Conservation (phyloP, 2,329 filamentous ascomycete species). For the Microcyclospora pomicola region DNA sequence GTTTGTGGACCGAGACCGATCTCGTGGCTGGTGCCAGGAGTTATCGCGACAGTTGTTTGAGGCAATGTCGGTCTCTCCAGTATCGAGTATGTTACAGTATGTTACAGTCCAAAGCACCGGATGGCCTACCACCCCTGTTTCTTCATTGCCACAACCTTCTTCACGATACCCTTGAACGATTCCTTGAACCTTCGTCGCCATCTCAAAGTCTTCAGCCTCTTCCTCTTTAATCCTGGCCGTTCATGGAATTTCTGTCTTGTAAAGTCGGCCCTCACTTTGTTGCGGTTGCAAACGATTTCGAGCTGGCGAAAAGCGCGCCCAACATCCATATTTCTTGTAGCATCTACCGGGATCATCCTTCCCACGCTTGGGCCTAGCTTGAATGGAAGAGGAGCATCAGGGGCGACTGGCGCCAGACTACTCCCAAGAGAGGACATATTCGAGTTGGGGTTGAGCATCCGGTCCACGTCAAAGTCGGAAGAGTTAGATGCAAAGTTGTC, state of each 20-base stretch:
- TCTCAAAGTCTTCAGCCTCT: slow-evolving; percentile 55
- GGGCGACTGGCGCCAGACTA: no score
- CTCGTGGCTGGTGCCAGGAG: no score
- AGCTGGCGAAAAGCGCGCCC: slow-evolving; percentile 34
- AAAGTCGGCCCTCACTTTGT: slow-evolving; percentile 45
- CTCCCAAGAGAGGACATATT: no score
- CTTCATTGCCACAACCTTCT: slow-evolving; percentile 54
- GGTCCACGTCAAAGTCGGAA: neutral
- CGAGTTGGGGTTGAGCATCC: slow-evolving; percentile 5
- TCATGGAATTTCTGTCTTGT: slow-evolving; percentile 57
- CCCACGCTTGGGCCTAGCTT: slow-evolving; percentile 28
- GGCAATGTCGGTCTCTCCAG: no score
- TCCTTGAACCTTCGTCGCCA: slow-evolving; percentile 56
- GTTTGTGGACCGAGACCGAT: no score
- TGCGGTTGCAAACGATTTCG: slow-evolving; percentile 34
- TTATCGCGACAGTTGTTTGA: no score
- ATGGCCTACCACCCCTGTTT: slow-evolving; percentile 59
- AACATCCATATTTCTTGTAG: slow-evolving; percentile 29
- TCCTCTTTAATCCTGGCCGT: slow-evolving; percentile 60
- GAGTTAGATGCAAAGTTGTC: no score
- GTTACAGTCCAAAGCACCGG: neutral
- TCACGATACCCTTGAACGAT: slow-evolving; percentile 52
- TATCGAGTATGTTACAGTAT: neutral
- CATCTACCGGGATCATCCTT: slow-evolving; percentile 26
- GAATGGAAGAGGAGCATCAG: slow-evolving; percentile 6